Evolutionary conservation across 345 rosid species (phyloP), one percentile per base, ranked within the genome.

Genomic region (Eucalyptus marginata): DNA sequence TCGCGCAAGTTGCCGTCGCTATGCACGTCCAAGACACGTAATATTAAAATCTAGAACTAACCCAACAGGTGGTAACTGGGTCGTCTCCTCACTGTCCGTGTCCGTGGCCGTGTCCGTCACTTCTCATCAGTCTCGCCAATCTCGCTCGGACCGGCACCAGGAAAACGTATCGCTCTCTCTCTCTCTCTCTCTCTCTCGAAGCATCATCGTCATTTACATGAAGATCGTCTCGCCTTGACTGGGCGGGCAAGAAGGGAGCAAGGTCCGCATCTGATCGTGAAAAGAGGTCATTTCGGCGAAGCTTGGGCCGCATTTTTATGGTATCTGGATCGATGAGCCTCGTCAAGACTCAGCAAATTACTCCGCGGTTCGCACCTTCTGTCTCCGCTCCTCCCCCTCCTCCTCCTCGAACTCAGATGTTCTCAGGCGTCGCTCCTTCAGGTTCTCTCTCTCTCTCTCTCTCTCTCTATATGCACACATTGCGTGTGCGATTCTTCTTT

Each of bases 281-380:
- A 5, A 36, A 36, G 83, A 36, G 25, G 27, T 76, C 27, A 22
- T 40, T 36, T 76, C 46, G 46, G 12, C 18, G 87, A 51, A 29
- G 87, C 87, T 86, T n/a, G 46, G 62, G 15, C 9, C 4, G 87
- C 43, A 43, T 49, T 86, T 86, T 2, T 8, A 0, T 62, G 6
- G 36, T 43, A 2, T 9, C 62, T 31, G 56, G 56, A 86, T 76
- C 83, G 90, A 93, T 93, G 95, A 90, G 95, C 79, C 89, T 92
- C 25, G 93, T 94, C 62, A 93, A 95, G 90, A 89, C 91, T 86
- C 96, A 95, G 51, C 91, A 93, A 86, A 92, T 93, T 94, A 93
- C 91, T 91, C 93, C 36, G 91, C 95, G 40, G 92, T 95, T 92
- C 96, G 95, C 87, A 88, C 94, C 84, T 87, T 94, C 93, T 88